phyloP scores from a whole-genome alignment of 805 yeast genomes.

The Ogataea philodendri region DNA sequence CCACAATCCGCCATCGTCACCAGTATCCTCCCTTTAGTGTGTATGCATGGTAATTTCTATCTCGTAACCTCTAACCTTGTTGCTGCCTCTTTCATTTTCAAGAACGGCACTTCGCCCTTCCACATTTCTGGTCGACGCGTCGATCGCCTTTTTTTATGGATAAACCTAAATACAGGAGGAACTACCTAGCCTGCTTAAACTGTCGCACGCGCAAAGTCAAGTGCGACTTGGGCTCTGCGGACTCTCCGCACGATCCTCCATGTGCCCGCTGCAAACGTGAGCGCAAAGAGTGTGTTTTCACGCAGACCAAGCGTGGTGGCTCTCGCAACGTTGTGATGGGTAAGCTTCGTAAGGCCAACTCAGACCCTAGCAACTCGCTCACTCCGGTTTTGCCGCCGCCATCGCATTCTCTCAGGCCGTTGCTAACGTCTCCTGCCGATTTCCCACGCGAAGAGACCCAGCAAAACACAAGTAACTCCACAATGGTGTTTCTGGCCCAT shows the following conservation, averaged over 20 bases:
- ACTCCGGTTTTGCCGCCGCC: neutral
- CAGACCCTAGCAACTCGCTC: neutral
- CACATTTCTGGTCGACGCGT: conserved; percentile 8
- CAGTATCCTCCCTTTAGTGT: neutral
- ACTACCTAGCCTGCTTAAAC: conserved; percentile 80
- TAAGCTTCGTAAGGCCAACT: conserved; percentile 20
- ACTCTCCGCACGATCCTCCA: conserved; percentile 72
- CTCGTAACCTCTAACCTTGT: neutral
- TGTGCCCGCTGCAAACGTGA: conserved; percentile 86
- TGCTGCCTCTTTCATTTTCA: too few relatives aligned
- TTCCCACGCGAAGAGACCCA: neutral
- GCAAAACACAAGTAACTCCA: conserved; percentile 36
- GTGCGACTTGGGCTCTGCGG: conserved; percentile 80
- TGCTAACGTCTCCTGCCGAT: too few relatives aligned
- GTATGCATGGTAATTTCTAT: too few relatives aligned
- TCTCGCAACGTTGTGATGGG: conserved; percentile 37
- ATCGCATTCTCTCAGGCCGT: too few relatives aligned
- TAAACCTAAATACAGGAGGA: conserved; percentile 48
- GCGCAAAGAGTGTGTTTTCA: conserved; percentile 68
- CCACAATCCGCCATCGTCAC: neutral
- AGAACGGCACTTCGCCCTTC: neutral
- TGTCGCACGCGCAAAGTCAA: conserved; percentile 82
- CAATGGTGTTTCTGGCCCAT: conserved; percentile 68
- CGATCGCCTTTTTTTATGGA: conserved; percentile 13
- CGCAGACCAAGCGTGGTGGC: conserved; percentile 57